Percentiles rank a stretch among this genome's conserved stretches.
Evolutionary conservation across 2,329 filamentous ascomycete genomes (phyloP).

Genomic region (Chalaropsis thielavioides): DNA sequence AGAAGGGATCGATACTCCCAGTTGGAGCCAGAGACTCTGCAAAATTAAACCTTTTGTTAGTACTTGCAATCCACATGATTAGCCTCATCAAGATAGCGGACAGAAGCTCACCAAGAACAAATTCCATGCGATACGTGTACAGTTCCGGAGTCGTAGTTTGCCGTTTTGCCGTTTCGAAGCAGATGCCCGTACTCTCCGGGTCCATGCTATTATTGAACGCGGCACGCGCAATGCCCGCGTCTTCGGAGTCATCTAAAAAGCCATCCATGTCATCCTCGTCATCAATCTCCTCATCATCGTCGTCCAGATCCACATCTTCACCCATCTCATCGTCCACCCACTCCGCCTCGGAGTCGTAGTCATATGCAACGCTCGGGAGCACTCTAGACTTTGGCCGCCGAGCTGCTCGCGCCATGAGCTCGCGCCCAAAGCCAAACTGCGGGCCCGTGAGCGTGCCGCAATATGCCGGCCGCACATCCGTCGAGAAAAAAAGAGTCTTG

Average conservation of each 20-base stretch:
- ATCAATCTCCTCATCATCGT: slow-evolving; percentile 53
- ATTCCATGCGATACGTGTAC: slow-evolving; percentile 55
- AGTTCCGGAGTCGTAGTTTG: slow-evolving; percentile 35
- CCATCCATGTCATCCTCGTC: slow-evolving; percentile 78
- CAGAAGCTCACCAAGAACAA: slow-evolving; percentile 48
- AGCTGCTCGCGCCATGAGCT: slow-evolving; percentile 37
- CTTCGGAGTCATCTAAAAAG: slow-evolving; percentile 79
- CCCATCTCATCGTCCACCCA: slow-evolving; percentile 63
- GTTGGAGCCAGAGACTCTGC: slow-evolving; percentile 36
- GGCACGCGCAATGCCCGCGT: slow-evolving; percentile 40
- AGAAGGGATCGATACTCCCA: slow-evolving; percentile 65
- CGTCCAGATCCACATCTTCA: slow-evolving; percentile 54
- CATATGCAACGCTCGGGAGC: slow-evolving; percentile 54
- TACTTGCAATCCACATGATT: background rate
- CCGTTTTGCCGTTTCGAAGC: slow-evolving; percentile 54
- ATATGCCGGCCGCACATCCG: slow-evolving; percentile 56
- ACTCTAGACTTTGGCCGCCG: slow-evolving; percentile 38
- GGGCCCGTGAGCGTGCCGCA: slow-evolving; percentile 56
- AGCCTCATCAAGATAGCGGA: background rate
- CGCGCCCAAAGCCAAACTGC: slow-evolving; percentile 30
- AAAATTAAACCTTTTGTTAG: slow-evolving; percentile 20
- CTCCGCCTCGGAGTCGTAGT: slow-evolving; percentile 75
- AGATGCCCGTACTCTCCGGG: slow-evolving; percentile 65
- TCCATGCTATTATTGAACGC: slow-evolving; percentile 55
- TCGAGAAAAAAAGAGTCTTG: slow-evolving; percentile 47